Base-by-base conservation (phyloP, 345 rosid genomes). In the Lepidium didymum region DNA sequence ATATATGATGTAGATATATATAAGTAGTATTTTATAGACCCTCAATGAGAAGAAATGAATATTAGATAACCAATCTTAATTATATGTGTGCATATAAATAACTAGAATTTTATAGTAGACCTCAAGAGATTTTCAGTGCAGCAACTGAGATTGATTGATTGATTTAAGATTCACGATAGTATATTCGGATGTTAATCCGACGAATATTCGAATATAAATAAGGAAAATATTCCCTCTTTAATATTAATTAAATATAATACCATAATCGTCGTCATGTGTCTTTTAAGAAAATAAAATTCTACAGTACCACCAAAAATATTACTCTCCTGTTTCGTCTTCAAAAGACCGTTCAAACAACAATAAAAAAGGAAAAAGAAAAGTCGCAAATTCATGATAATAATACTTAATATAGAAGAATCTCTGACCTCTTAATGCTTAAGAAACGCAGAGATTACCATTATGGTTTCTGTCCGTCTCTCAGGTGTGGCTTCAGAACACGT, bases 401-500 rank as follows among this genome's bases (percentile, higher is more conserved):
- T 53, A 40, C 11, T 52, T 70, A 62, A 37, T 72, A 63, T 54
- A 45, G 58, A 59, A 61, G 43, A 63, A 45, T 47, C 58, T 63
- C 70, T 72, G 64, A 72, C 51, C 75, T 72, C 70, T 44, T 55
- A 15, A 25, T 35, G 31, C 54, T 8, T 43, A 54, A 45, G 69
- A 71, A 36, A 55, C 35, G 70, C 65, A 72, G 76, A 72, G 70
- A 64, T 15, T 40, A 29, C 19, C 44, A 56, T 64, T 72, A 62
- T 71, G 50, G 64, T 45, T 29, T 36, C 53, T 34, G 5, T 36
- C 53, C 19, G 5, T 52, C 42, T 14, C 67, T 56, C 59, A 38
- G 18, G 38, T 18, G 44, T 46, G 76, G 76, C 72, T 65, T 65
- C 58, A 72, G 60, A 50, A 51, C 34, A 49, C 65, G 66, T 72